A percentile compares a stretch with the other conserved stretches of the same genome.
Evolutionary conservation across 2,329 filamentous ascomycete species (phyloP).

Genomic region (Sporothrix humicola): DNA sequence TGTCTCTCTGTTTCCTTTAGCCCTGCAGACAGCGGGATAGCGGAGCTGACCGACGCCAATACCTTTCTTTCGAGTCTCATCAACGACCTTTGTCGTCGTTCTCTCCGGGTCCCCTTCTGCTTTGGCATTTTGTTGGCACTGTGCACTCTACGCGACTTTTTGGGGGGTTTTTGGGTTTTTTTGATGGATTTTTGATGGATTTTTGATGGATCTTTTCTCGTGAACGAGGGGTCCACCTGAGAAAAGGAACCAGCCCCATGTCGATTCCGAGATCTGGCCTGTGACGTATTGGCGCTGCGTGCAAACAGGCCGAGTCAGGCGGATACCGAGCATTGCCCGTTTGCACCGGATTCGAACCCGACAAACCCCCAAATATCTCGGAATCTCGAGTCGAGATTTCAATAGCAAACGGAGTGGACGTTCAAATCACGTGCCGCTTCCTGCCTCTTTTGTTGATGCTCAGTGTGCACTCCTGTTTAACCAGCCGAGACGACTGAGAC

Average conservation of each 20-base stretch:
- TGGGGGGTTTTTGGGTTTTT: too few species aligned
- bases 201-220: too few species aligned
- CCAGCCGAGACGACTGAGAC: not conserved
- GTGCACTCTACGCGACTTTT: slow-evolving; percentile 1
- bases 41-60: slow-evolving; percentile 23
- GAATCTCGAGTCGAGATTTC: not conserved
- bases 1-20: not conserved
- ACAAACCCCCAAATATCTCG: not conserved
- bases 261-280: not conserved
- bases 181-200: too few species aligned
- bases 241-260: too few species aligned
- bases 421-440: not conserved
- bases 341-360: not conserved
- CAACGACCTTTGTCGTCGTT: too few species aligned
- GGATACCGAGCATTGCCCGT: slow-evolving; percentile 18
- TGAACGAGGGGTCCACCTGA: too few species aligned
- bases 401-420: not conserved
- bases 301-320: not conserved
- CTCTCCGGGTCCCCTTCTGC: not conserved
- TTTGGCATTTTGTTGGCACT: not conserved
- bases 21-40: not conserved
- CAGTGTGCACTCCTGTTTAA: not conserved
- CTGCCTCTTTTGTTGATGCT: not conserved
- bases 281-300: not conserved
- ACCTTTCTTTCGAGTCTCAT: not conserved